phyloP scores from a whole-genome alignment of 2,329 filamentous ascomycete genomes.

The Phaeosphaeria sp. region DNA sequence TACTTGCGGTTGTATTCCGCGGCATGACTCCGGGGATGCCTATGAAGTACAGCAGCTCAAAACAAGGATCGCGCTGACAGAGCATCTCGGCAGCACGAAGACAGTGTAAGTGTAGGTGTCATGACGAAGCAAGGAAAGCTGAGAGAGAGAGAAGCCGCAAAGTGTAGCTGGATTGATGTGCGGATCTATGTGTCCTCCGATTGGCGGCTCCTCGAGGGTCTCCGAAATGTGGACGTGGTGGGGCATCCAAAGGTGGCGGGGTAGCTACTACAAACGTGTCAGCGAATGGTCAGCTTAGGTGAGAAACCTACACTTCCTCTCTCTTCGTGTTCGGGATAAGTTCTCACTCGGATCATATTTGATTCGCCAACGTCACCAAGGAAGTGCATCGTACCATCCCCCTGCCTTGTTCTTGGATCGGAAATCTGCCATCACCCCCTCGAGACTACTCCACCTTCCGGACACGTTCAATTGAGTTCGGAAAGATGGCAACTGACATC shows the following conservation, averaged over 20 bases:
- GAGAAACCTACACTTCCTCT: neutral
- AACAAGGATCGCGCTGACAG: neutral
- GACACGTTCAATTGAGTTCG: neutral
- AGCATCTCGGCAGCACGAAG: neutral
- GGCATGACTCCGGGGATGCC: neutral
- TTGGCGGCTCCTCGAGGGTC: neutral
- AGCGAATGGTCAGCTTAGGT: neutral
- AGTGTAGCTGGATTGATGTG: neutral
- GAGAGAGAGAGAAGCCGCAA: neutral
- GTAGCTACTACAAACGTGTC: neutral
- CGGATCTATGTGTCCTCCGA: neutral
- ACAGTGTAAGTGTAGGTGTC: neutral
- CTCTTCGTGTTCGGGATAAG: neutral
- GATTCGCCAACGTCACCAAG: neutral
- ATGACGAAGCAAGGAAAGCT: neutral
- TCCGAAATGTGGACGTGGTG: conserved; percentile 6
- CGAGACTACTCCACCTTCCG: neutral
- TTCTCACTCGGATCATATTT: neutral
- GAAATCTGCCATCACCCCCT: neutral
- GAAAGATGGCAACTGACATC: conserved; percentile 13
- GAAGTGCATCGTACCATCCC: neutral
- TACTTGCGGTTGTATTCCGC: neutral
- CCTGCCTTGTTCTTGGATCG: neutral
- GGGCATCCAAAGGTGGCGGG: too few relatives aligned
- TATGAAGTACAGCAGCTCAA: neutral